These are phyloP conservation scores for Trichoderma oligosporum DNA, from an alignment of 2,329 filamentous ascomycete species.

Conservation along the genomic window DNA sequence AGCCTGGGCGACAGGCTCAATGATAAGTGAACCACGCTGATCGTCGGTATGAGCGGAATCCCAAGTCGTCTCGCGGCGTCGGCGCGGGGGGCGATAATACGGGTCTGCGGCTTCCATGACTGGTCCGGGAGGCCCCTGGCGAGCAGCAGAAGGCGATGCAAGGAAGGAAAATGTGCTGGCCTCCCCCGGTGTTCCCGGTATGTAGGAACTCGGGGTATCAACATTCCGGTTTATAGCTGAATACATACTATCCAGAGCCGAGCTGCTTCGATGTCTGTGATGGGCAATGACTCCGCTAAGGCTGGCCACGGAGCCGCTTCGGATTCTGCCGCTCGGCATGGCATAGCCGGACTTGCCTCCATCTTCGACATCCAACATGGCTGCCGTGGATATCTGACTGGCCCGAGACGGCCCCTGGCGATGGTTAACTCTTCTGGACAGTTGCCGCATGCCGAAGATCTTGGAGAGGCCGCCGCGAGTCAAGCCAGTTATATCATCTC, in stretches of 20 bases:
- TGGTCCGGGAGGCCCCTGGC: conserved; percentile 44
- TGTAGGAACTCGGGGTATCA: conserved; percentile 61
- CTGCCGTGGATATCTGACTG: conserved; percentile 77
- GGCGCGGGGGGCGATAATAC: conserved; percentile 82
- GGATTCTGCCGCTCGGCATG: conserved; percentile 50
- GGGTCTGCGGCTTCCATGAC: conserved; percentile 60
- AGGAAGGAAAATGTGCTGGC: conserved; percentile 70
- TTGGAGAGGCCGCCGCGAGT: conserved; percentile 80
- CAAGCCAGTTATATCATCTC: conserved; percentile 65
- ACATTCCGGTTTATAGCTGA: conserved; percentile 44
- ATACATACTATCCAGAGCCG: conserved; percentile 49
- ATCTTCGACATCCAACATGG: conserved; percentile 70
- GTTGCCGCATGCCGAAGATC: conserved; percentile 86
- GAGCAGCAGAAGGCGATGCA: conserved; percentile 52
- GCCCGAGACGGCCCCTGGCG: conserved; percentile 64
- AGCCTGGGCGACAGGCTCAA: conserved; percentile 39
- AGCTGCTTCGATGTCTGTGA: conserved; percentile 50
- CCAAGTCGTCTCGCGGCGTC: conserved; percentile 59
- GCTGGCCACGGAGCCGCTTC: conserved; percentile 60
- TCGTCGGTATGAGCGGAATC: conserved; percentile 34
- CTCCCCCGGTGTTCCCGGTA: conserved; percentile 70
- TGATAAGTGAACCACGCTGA: conserved; percentile 28
- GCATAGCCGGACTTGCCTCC: conserved; percentile 59
- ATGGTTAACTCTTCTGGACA: conserved; percentile 68
- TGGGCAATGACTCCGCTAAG: conserved; percentile 47